phyloP scores from a whole-genome alignment of 805 yeast species.

The Lachancea sp. region DNA sequence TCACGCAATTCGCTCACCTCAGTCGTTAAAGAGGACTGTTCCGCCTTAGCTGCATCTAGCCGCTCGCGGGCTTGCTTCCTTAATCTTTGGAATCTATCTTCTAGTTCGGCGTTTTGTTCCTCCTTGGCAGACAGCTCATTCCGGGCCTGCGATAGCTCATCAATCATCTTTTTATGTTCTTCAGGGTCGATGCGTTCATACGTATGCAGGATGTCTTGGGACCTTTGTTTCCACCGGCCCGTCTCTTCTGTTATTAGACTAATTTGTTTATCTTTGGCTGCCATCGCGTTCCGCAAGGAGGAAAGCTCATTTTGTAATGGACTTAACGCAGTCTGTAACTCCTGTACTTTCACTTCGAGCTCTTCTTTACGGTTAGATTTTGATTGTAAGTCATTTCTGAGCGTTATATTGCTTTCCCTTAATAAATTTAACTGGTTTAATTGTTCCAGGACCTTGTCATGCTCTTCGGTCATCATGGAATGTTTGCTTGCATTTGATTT shows the following conservation, averaged over 20 bases:
- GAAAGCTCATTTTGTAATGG: conserved; percentile 41
- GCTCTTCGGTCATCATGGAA: conserved; percentile 30
- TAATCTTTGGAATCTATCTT: conserved; percentile 29
- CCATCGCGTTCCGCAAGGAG: conserved; percentile 37
- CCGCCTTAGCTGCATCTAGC: conserved; percentile 26
- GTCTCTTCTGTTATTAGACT: conserved; percentile 45
- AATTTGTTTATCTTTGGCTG: conserved; percentile 46
- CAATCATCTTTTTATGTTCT: conserved; percentile 36
- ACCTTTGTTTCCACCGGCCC: conserved; percentile 51
- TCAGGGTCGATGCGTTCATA: conserved; percentile 44
- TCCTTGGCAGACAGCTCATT: conserved; percentile 18
- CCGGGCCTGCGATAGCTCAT: conserved; percentile 21
- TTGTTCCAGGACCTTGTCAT: conserved; percentile 44
- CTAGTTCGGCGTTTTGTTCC: conserved; percentile 31
- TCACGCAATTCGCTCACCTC: conserved; percentile 31
- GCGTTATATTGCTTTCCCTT: conserved; percentile 60
- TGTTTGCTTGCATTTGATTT: conserved; percentile 32
- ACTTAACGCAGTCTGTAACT: conserved; percentile 33
- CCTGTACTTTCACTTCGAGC: conserved; percentile 38
- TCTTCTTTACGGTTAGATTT: conserved; percentile 29
- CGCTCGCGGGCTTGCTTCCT: conserved; percentile 34
- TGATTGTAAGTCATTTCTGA: conserved; percentile 45
- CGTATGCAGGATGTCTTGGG: conserved; percentile 42
- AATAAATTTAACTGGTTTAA: conserved; percentile 55
- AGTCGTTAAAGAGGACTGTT: conserved; percentile 36